These are phyloP conservation scores for Candida buenavistaensis DNA, from an alignment of 1,139 yeast genomes.

Conservation along the genomic window DNA sequence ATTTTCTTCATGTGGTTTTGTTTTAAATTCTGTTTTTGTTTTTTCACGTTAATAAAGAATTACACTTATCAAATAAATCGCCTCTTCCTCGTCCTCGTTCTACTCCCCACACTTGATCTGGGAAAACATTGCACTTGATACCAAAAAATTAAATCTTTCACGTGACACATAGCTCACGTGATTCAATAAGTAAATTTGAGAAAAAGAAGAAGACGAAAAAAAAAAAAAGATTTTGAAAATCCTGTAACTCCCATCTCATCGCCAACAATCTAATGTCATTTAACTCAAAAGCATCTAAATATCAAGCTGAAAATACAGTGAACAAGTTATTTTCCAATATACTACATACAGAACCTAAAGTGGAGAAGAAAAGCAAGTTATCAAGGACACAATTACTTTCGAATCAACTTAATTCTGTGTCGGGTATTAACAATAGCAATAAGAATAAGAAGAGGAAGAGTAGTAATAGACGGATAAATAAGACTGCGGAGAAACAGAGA, in stretches of 20 bases:
- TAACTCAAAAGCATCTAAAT: conserved; percentile 29
- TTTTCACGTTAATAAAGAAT: too few species aligned
- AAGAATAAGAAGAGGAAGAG: conserved; percentile 34
- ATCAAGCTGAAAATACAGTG: conserved; percentile 41
- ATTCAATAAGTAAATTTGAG: conserved; percentile 1
- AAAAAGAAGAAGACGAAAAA: too few species aligned
- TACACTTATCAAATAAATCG: too few species aligned
- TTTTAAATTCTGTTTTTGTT: too few species aligned
- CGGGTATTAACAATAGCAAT: conserved; percentile 10
- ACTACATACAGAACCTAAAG: conserved; percentile 34
- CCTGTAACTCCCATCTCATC: not conserved
- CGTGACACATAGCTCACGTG: too few species aligned
- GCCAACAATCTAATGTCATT: conserved; percentile 24
- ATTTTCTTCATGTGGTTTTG: too few species aligned
- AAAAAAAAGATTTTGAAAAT: not conserved
- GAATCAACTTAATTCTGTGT: conserved; percentile 21
- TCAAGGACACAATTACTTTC: conserved; percentile 24
- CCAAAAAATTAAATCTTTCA: too few species aligned
- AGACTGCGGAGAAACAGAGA: conserved; percentile 33
- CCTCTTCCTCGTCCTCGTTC: too few species aligned
- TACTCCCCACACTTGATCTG: too few species aligned
- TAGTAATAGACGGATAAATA: conserved; percentile 34
- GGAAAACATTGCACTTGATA: too few species aligned
- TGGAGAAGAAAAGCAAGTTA: conserved; percentile 4
- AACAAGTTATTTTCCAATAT: conserved; percentile 39